A percentile compares a stretch with the other conserved stretches of the same genome.
Conservation (phyloP, 1,284 basidiomycete genomes). For the Tranzscheliella williamsii region DNA sequence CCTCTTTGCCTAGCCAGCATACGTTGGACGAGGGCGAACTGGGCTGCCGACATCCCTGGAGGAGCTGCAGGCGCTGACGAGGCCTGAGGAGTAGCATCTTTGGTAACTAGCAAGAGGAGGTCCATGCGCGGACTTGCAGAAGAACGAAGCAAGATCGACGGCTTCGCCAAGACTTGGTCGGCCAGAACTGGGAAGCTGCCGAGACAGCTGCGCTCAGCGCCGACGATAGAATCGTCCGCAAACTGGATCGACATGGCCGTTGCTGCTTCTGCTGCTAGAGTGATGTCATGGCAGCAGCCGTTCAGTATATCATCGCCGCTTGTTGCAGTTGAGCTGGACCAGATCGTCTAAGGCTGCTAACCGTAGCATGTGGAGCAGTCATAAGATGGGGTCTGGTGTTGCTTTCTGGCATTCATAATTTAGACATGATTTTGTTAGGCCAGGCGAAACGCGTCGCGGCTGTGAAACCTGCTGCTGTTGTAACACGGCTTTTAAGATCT, state of each 20-base stretch:
- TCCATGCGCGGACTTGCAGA: conserved; percentile 44
- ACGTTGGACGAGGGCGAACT: conserved; percentile 32
- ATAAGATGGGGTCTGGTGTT: too few species aligned
- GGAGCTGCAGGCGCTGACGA: conserved; percentile 8
- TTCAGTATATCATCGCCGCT: too few species aligned
- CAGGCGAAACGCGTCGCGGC: too few species aligned
- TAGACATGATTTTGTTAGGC: too few species aligned
- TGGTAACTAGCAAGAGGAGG: conserved; percentile 27
- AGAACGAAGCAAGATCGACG: conserved; percentile 13
- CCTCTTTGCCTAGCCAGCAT: conserved; percentile 32
- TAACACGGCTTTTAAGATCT: too few species aligned
- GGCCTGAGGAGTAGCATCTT: conserved; percentile 12
- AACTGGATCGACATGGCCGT: conserved; percentile 15
- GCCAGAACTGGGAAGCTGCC: conserved; percentile 31
- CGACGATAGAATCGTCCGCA: conserved; percentile 22
- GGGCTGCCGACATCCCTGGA: conserved; percentile 31
- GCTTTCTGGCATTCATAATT: too few species aligned
- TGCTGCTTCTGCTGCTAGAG: too few species aligned
- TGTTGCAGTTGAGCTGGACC: not conserved
- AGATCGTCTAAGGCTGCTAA: too few species aligned
- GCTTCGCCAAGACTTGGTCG: conserved; percentile 21
- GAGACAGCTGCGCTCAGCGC: conserved; percentile 26
- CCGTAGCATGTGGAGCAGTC: too few species aligned
- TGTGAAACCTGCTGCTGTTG: too few species aligned
- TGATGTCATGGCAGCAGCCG: too few species aligned